Percentiles rank a stretch among this genome's conserved stretches.
These are phyloP conservation scores for Botrytis tulipae DNA, from an alignment of 2,329 filamentous ascomycete genomes.

Conservation along the genomic window DNA sequence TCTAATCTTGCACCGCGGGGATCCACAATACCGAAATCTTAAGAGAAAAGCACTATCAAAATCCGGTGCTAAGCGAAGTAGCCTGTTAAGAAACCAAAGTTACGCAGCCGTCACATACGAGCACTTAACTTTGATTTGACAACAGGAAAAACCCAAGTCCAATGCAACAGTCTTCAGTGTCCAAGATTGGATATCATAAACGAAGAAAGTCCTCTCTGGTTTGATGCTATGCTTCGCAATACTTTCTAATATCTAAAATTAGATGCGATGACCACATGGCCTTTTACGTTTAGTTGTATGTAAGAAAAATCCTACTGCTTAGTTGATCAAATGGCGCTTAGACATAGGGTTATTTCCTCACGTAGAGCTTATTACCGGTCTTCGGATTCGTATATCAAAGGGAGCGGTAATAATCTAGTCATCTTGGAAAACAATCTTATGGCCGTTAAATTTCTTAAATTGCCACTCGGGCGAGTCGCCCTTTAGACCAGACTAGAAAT, in stretches of 20 bases:
- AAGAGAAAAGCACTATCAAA: neutral
- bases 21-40: neutral
- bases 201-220: accelerated
- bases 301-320: neutral
- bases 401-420: neutral
- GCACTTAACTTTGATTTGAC: neutral
- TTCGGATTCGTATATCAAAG: neutral
- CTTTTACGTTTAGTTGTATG: too few relatives aligned
- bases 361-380: neutral
- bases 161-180: neutral
- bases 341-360: neutral
- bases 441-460: too few relatives aligned
- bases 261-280: neutral
- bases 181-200: neutral
- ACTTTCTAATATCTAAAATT: neutral
- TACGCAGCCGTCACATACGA: neutral
- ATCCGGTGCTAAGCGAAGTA: neutral
- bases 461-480: neutral
- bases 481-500: neutral
- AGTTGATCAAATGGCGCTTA: neutral
- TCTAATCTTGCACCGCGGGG: too few relatives aligned
- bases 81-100: neutral
- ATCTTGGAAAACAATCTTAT: neutral
- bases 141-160: neutral
- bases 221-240: neutral